Percentiles rank a stretch among this genome's conserved stretches.
Evolutionary conservation across 352 stramenopile genomes (phyloP).

Genomic region (Phytophthora agathidicida): DNA sequence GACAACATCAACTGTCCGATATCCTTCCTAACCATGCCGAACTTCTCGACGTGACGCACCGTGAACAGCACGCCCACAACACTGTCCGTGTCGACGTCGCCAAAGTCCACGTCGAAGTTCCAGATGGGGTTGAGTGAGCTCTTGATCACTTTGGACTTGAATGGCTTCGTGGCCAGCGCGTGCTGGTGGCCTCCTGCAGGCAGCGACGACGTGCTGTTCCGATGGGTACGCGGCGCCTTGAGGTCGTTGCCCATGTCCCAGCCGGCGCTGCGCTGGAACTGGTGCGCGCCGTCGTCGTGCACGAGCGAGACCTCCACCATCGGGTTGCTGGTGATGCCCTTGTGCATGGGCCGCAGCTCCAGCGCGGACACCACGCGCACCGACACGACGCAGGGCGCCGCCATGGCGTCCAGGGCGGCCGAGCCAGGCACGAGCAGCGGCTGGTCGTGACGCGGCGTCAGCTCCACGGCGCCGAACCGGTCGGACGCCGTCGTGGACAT

Average conservation of each 20-base stretch:
- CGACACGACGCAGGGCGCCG: conserved; percentile 62
- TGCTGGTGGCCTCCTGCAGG: conserved; percentile 25
- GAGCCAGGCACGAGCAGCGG: conserved; percentile 66
- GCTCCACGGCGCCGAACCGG: conserved; percentile 48
- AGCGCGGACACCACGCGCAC: conserved; percentile 62
- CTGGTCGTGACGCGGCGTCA: conserved; percentile 61
- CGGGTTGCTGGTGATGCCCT: conserved; percentile 71
- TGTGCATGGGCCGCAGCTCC: conserved; percentile 68
- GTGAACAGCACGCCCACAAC: conserved; percentile 74
- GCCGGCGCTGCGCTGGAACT: conserved; percentile 32
- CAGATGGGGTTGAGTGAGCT: conserved; percentile 82
- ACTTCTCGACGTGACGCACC: conserved; percentile 73
- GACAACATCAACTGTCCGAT: conserved; percentile 73
- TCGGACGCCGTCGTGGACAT: conserved; percentile 34
- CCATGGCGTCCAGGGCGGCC: conserved; percentile 64
- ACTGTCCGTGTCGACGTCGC: conserved; percentile 69
- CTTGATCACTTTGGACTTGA: conserved; percentile 66
- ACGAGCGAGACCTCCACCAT: conserved; percentile 78
- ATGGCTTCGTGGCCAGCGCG: conserved; percentile 45
- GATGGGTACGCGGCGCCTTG: conserved; percentile 29
- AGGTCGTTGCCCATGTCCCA: conserved; percentile 60
- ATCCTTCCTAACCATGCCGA: conserved; percentile 76
- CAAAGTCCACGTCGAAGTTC: conserved; percentile 85
- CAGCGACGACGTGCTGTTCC: conserved; percentile 30
- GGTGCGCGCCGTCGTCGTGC: conserved; percentile 47